A percentile compares a stretch with the other conserved stretches of the same genome.
Evolutionary conservation across 2,329 filamentous ascomycete genomes (phyloP).

Genomic region (Alternaria consortialis): DNA sequence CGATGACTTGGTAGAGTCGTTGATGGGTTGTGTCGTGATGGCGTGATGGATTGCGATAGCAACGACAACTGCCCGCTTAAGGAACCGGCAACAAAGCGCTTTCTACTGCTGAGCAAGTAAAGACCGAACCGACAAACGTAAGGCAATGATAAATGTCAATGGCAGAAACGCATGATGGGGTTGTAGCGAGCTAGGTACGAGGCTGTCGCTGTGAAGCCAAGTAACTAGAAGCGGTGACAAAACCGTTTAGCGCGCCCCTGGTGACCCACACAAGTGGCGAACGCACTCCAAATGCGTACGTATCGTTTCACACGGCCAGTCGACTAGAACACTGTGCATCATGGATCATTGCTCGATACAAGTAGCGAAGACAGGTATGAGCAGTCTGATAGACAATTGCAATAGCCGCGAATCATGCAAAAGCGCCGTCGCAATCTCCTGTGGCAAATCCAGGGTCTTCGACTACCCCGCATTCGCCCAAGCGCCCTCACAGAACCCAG

Average conservation of each 20-base stretch:
- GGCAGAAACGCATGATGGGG: neutral
- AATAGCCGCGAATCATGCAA: neutral
- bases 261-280: constrained; percentile 14
- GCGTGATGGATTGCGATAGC: neutral
- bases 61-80: neutral
- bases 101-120: neutral
- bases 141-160: neutral
- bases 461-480: constrained; percentile 1
- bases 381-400: neutral
- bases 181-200: neutral
- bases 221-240: constrained; percentile 11
- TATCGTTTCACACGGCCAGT: neutral
- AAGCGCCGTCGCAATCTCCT: neutral
- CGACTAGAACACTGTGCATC: neutral
- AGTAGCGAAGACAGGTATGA: neutral
- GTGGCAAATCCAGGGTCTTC: neutral
- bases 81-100: neutral
- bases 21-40: neutral
- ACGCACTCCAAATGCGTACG: constrained; percentile 20
- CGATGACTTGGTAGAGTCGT: constrained; percentile 8
- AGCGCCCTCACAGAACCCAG: neutral
- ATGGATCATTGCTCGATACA: neutral
- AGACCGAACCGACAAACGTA: neutral
- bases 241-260: constrained; percentile 16
- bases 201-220: constrained; percentile 8